phyloP scores from a whole-genome alignment of 805 yeast genomes.

The Starmerella apicola region DNA sequence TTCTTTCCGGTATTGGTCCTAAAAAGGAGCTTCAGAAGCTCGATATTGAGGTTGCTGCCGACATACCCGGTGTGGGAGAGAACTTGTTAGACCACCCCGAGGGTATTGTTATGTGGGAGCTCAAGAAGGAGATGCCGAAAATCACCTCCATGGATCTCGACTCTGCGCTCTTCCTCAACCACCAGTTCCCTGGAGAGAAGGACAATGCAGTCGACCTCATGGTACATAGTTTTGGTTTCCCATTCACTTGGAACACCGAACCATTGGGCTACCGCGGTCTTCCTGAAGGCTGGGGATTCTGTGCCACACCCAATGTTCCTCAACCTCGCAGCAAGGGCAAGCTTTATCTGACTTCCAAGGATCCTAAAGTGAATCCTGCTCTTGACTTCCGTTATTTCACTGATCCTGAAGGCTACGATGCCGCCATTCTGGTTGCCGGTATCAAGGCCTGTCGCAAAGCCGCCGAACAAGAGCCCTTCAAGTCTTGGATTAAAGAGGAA shows the following conservation, averaged over 20 bases:
- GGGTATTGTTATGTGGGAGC: slow-evolving; percentile 15
- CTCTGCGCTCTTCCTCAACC: slow-evolving; percentile 11
- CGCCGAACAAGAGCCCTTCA: slow-evolving; percentile 26
- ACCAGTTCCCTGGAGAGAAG: slow-evolving; percentile 9
- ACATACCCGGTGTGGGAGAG: slow-evolving; percentile 27
- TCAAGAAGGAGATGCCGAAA: slow-evolving; percentile 9
- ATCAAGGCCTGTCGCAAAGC: slow-evolving; percentile 26
- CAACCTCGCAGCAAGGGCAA: slow-evolving; percentile 13
- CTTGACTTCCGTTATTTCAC: slow-evolving; percentile 16
- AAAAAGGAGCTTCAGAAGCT: slow-evolving; percentile 22
- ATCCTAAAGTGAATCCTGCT: slow-evolving; percentile 13
- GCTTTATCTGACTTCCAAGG: slow-evolving; percentile 8
- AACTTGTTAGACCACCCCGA: slow-evolving; percentile 27
- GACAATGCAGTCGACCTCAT: slow-evolving; percentile 11
- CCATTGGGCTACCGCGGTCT: slow-evolving; percentile 11
- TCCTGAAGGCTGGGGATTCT: slow-evolving; percentile 12
- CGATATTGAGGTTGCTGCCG: slow-evolving; percentile 23
- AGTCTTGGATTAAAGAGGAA: slow-evolving; percentile 25
- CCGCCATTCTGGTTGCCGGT: slow-evolving; percentile 26
- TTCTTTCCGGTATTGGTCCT: slow-evolving; percentile 29
- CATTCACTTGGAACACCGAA: slow-evolving; percentile 12
- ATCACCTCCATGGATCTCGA: slow-evolving; percentile 15
- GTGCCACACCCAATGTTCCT: slow-evolving; percentile 15
- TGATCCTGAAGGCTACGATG: slow-evolving; percentile 26
- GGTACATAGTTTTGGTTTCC: slow-evolving; percentile 16